phyloP scores from a whole-genome alignment of 2,329 filamentous ascomycete genomes.

The Reticulascus tulasneorum region DNA sequence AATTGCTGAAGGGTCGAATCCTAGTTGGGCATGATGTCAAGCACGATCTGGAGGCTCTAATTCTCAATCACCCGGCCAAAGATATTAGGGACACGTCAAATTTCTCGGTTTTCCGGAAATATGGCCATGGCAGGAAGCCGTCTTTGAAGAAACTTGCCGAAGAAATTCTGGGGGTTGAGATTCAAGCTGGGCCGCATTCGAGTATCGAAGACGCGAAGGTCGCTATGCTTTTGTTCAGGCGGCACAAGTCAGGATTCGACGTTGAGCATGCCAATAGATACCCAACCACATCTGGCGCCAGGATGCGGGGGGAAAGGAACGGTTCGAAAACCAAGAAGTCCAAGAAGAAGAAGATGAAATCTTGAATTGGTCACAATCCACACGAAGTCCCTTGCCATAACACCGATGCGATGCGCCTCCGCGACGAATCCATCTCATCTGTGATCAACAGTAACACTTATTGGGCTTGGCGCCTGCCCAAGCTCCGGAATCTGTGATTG shows the following conservation, averaged over 20 bases:
- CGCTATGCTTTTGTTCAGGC: constrained; percentile 83
- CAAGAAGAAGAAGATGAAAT: constrained; percentile 36
- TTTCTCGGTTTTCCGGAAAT: constrained; percentile 69
- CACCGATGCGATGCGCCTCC: too few species aligned
- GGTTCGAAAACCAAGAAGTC: constrained; percentile 34
- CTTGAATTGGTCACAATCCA: too few species aligned
- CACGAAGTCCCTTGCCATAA: too few species aligned
- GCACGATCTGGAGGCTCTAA: constrained; percentile 72
- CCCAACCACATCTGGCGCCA: constrained; percentile 22
- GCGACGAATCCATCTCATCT: too few species aligned
- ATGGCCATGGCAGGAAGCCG: constrained; percentile 64
- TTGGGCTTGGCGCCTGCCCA: too few species aligned
- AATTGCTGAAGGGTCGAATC: constrained; percentile 65
- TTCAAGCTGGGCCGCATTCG: constrained; percentile 61
- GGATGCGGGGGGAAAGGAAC: constrained; percentile 22
- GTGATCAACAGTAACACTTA: too few species aligned
- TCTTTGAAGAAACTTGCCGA: constrained; percentile 56
- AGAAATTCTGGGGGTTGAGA: constrained; percentile 56
- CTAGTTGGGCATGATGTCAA: constrained; percentile 80
- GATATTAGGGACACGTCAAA: constrained; percentile 84
- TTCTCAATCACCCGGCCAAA: constrained; percentile 71
- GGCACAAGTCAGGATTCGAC: constrained; percentile 82
- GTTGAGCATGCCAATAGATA: constrained; percentile 70
- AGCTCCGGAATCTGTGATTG: too few species aligned
- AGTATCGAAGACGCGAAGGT: constrained; percentile 79